phyloP scores from a whole-genome alignment of 768 basidiomycete genomes.

The Chalciporus sphaerocephalus region DNA sequence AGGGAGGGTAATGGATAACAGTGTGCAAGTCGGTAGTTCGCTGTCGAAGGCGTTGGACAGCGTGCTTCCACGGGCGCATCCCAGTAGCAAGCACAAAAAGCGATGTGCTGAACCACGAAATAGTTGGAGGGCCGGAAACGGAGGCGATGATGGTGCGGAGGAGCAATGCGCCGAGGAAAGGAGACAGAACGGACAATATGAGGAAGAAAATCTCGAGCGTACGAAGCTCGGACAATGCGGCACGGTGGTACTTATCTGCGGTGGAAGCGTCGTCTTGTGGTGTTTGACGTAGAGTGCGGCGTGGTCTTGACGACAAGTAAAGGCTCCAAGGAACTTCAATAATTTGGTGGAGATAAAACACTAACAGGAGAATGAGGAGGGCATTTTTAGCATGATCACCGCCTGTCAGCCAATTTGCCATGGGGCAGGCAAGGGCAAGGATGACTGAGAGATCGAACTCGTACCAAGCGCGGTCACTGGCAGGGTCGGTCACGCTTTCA shows the following conservation, averaged over 20 bases:
- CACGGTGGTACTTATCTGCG: slow-evolving; percentile 34
- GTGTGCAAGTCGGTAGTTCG: slow-evolving; percentile 66
- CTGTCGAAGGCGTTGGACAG: slow-evolving; percentile 56
- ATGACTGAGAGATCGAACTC: slow-evolving; percentile 70
- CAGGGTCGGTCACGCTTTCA: slow-evolving; percentile 9
- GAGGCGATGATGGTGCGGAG: slow-evolving; percentile 55
- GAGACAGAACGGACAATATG: slow-evolving; percentile 54
- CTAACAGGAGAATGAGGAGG: slow-evolving; percentile 60
- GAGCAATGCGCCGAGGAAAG: slow-evolving; percentile 63
- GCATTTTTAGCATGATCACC: slow-evolving; percentile 74
- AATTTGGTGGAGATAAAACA: slow-evolving; percentile 78
- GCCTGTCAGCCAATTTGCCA: slow-evolving; percentile 78
- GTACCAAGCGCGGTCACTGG: slow-evolving; percentile 46
- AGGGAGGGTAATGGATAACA: slow-evolving; percentile 53
- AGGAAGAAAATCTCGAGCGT: slow-evolving; percentile 63
- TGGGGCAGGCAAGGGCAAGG: slow-evolving; percentile 67
- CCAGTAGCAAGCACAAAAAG: slow-evolving; percentile 79
- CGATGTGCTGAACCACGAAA: slow-evolving; percentile 80
- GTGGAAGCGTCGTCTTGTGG: slow-evolving; percentile 27
- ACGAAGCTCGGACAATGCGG: slow-evolving; percentile 58
- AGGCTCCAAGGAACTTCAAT: slow-evolving; percentile 75
- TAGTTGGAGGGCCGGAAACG: slow-evolving; percentile 50
- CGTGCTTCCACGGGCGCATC: slow-evolving; percentile 73
- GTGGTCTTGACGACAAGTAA: slow-evolving; percentile 53
- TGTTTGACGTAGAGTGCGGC: slow-evolving; percentile 29